Evolutionary conservation across 2,329 filamentous ascomycete species (phyloP).

Genomic region (Pseudodiploospora longispora): DNA sequence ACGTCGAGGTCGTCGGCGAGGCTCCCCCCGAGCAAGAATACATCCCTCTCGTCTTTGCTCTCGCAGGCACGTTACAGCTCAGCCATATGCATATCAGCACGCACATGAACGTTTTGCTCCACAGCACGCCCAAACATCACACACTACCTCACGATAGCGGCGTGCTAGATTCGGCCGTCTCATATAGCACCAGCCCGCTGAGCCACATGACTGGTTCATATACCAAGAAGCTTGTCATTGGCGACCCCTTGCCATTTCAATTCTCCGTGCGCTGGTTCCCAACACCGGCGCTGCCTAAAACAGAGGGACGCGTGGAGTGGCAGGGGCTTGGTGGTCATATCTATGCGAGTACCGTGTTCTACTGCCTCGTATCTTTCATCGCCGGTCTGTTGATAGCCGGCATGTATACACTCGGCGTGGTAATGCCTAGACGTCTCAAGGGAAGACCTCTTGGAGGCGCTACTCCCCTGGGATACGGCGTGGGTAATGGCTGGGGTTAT

Average conservation of each 20-base stretch:
- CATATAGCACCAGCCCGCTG: conserved; percentile 73
- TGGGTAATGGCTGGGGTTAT: conserved; percentile 55
- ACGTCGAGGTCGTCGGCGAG: conserved; percentile 48
- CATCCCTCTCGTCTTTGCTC: conserved; percentile 78
- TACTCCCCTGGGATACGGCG: conserved; percentile 49
- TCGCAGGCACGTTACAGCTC: conserved; percentile 81
- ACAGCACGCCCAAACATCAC: conserved; percentile 56
- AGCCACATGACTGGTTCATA: conserved; percentile 47
- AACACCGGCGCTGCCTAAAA: conserved; percentile 59
- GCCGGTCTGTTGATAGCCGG: conserved; percentile 46
- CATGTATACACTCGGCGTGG: conserved; percentile 53
- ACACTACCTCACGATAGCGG: conserved; percentile 59
- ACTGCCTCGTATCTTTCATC: conserved; percentile 50
- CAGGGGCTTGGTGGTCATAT: conserved; percentile 56
- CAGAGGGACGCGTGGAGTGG: conserved; percentile 58
- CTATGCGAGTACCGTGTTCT: conserved; percentile 56
- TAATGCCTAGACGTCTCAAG: conserved; percentile 46
- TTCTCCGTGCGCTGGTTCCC: conserved; percentile 87
- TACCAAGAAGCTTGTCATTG: conserved; percentile 68
- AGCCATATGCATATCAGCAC: conserved; percentile 88
- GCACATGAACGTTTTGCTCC: conserved; percentile 81
- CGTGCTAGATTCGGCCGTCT: conserved; percentile 77
- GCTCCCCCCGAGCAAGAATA: conserved; percentile 48
- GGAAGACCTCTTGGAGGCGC: conserved; percentile 46
- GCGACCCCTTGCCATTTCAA: conserved; percentile 69